Evolutionary conservation across 228 moss, liverwort and hornwort species (phyloP), one percentile per base, ranked within the genome.

Genomic region (Sphagnum fallax): DNA sequence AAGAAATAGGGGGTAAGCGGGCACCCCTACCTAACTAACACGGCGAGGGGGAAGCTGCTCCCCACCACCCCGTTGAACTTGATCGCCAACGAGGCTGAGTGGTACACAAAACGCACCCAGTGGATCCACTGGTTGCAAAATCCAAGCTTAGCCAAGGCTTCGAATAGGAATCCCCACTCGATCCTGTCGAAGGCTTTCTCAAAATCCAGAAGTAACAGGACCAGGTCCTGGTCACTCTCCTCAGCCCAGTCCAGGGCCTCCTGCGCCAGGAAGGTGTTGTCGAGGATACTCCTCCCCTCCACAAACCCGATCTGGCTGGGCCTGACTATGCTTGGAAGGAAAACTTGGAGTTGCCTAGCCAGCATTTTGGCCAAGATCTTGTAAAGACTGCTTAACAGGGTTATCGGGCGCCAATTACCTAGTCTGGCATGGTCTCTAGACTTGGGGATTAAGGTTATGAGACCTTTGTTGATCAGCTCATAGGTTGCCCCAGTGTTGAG

Each of bases 281-380:
- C 64, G 0, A 64, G 49, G 6, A 71, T 71, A 32, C 49, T 5
- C 2, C 71, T 6, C 0, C 7, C 10, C 8, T 11, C 5, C 2
- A 64, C 52, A 49, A 71, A 65, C 4, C 63, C 5, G 0, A 52
- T 64, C 5, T 71, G 6, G 4, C 47, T 15, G 16, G 13, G 10
- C 0, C 49, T 9, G 0, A 71, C 61, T 64, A 51, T 63, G 8
- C 6, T 14, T 7, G 10, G 13, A 0, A 71, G 70, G 62, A 49
- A 6, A 0, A 0, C 8, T 18, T 65, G 14, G 4, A 64, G 9
- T 0, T 4, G 5, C 6, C 53, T 52, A 0, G 64, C 51, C 0
- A 64, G 9, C 1, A 9, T 13, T 52, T 71, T 71, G 3, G 71
- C 71, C 0, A 53, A 5, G 0, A 71, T 64, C 4, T 71, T 71